A percentile compares a stretch with the other conserved stretches of the same genome.
phyloP scores from a whole-genome alignment of 495 filamentous ascomycete genomes.

The Usnea hakonensis region DNA sequence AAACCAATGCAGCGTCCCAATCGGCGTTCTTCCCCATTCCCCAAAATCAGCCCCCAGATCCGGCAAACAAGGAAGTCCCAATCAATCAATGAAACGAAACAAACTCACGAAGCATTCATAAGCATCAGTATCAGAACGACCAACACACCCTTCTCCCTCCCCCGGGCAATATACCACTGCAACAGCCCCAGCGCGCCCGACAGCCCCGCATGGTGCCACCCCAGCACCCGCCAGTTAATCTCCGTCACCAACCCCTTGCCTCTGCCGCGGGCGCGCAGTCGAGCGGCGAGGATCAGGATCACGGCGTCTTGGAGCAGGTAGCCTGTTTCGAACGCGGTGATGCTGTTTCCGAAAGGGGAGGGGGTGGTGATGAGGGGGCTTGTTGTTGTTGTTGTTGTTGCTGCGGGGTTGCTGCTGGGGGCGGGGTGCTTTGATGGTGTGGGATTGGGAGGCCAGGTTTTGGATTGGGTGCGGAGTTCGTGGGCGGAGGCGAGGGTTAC shows the following conservation, averaged over 20 bases:
- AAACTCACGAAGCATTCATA: slow-evolving; percentile 24
- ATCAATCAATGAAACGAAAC: too few species aligned
- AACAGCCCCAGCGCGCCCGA: slow-evolving; percentile 20
- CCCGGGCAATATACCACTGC: slow-evolving; percentile 23
- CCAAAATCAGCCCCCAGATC: too few species aligned
- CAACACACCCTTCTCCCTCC: slow-evolving; percentile 25
- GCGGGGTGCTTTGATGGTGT: neutral
- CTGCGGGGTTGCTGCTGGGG: neutral
- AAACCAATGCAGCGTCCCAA: too few species aligned
- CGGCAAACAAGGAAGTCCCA: too few species aligned
- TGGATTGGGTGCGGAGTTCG: slow-evolving; percentile 2
- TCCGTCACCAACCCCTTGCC: neutral
- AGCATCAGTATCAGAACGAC: slow-evolving; percentile 26
- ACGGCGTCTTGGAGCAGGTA: slow-evolving; percentile 26
- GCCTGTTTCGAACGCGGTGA: slow-evolving; percentile 26
- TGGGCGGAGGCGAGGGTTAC: slow-evolving; percentile 11
- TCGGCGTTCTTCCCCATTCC: too few species aligned
- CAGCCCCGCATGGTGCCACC: slow-evolving; percentile 23
- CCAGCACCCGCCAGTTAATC: neutral
- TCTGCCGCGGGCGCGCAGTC: neutral
- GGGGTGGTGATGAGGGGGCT: slow-evolving; percentile 21
- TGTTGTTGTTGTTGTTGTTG: slow-evolving; percentile 3
- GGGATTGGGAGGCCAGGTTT: neutral
- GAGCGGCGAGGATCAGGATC: slow-evolving; percentile 11
- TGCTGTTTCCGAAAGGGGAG: slow-evolving; percentile 22